Conservation (phyloP, 129 eudicot species). For the Calendula officinalis region DNA sequence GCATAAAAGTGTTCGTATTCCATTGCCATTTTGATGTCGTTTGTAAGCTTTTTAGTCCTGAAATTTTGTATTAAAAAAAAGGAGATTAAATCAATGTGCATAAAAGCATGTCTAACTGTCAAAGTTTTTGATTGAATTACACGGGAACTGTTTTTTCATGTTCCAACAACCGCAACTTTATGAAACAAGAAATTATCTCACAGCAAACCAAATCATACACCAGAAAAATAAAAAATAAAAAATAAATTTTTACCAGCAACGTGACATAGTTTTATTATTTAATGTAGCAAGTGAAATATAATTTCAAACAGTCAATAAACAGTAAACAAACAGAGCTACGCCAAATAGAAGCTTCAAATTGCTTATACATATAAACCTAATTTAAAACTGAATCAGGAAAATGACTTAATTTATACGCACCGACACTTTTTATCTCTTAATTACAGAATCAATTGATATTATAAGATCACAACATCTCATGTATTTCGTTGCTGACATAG, state of each 20-base stretch:
- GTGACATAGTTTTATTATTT: not conserved
- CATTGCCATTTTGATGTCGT: conserved; percentile 33
- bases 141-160: conserved; percentile 5
- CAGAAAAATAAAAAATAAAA: not conserved
- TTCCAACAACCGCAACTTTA: conserved; percentile 22
- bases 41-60: conserved; percentile 26
- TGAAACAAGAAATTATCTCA: conserved; percentile 5
- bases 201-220: not conserved
- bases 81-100: not conserved
- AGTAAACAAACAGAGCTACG: not conserved
- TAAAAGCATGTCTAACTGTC: conserved; percentile 9
- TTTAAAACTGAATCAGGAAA: not conserved
- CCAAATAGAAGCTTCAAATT: conserved; percentile 2
- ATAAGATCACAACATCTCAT: not conserved
- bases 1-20: conserved; percentile 42
- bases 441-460: not conserved
- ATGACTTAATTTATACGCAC: conserved; percentile 3
- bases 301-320: not conserved
- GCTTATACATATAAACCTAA: conserved; percentile 8
- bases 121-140: conserved; percentile 17
- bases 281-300: conserved; percentile 1
- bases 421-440: conserved; percentile 9
- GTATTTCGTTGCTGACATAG: not conserved
- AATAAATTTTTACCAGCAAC: not conserved
- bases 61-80: conserved; percentile 10